These are phyloP conservation scores for Candolleomyces eurysporus DNA, from an alignment of 768 basidiomycete species.

Conservation along the genomic window DNA sequence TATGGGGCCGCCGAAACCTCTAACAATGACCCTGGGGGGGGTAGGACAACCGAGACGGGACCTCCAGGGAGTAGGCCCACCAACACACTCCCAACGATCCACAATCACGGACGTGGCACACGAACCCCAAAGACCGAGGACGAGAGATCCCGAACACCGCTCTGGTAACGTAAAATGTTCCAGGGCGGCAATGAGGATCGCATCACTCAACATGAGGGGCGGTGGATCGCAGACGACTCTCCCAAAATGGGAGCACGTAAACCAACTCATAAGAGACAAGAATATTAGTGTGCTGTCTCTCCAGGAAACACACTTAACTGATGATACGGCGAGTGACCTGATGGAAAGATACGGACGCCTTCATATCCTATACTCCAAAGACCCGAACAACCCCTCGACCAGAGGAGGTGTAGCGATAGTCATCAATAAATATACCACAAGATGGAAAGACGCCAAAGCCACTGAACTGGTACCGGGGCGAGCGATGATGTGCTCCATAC, in stretches of 20 bases:
- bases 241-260: background rate
- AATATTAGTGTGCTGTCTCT: background rate
- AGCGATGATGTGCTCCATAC: constrained; percentile 15
- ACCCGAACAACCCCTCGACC: constrained; percentile 10
- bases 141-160: background rate
- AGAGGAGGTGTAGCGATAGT: constrained; percentile 30
- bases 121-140: background rate
- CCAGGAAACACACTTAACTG: background rate
- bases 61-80: too few species aligned
- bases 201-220: background rate
- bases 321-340: background rate
- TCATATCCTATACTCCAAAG: background rate
- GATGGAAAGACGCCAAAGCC: constrained; percentile 6
- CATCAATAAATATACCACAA: constrained; percentile 26
- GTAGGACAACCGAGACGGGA: too few species aligned
- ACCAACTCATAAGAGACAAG: background rate
- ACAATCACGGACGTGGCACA: too few species aligned
- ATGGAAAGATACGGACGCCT: background rate
- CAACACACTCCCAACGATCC: too few species aligned
- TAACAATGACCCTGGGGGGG: too few species aligned
- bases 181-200: background rate
- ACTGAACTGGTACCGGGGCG: constrained; percentile 23
- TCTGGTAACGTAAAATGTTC: background rate
- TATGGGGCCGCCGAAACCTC: too few species aligned
- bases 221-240: background rate